Evolutionary conservation across 257 asterid genomes (phyloP).

Genomic region (Ilex asprella): DNA sequence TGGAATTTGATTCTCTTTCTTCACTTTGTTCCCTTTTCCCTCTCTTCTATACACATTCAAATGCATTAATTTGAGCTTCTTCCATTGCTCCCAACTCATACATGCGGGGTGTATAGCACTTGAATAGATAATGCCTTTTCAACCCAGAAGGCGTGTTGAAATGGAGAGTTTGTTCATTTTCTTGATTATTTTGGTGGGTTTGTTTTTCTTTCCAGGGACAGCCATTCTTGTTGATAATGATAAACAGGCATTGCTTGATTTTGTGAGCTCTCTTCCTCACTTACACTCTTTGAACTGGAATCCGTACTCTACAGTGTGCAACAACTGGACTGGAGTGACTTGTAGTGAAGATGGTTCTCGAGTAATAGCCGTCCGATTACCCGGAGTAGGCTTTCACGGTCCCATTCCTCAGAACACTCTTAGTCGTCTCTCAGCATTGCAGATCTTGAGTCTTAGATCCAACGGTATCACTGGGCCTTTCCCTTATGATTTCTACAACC

Average conservation of each 20-base stretch:
- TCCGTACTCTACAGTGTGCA: slow-evolving; percentile 40
- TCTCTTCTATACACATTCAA: slow-evolving; percentile 14
- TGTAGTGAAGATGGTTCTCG: slow-evolving; percentile 68
- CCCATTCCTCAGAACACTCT: slow-evolving; percentile 60
- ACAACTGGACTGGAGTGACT: slow-evolving; percentile 64
- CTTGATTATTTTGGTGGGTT: slow-evolving; percentile 28
- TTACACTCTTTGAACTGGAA: slow-evolving; percentile 57
- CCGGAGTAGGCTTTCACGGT: slow-evolving; percentile 82
- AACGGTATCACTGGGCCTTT: slow-evolving; percentile 68
- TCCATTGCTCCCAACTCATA: background rate
- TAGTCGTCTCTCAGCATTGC: slow-evolving; percentile 69
- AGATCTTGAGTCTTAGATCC: slow-evolving; percentile 96
- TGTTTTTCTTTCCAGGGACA: slow-evolving; percentile 18
- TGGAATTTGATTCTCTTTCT: slow-evolving; percentile 31
- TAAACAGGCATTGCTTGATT: slow-evolving; percentile 70
- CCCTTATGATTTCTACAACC: slow-evolving; percentile 65
- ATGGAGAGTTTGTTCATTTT: slow-evolving; percentile 41
- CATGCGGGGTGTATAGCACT: too few species aligned
- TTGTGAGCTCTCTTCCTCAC: slow-evolving; percentile 44
- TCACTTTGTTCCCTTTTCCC: slow-evolving; percentile 12
- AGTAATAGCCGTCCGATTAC: slow-evolving; percentile 57
- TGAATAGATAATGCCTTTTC: too few species aligned
- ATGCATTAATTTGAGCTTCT: slow-evolving; percentile 19
- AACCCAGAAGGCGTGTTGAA: slow-evolving; percentile 15
- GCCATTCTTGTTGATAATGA: slow-evolving; percentile 48